A percentile compares a stretch with the other conserved stretches of the same genome.
These are phyloP conservation scores for Hirschfeldia incana DNA, from an alignment of 345 rosid genomes.

Conservation along the genomic window DNA sequence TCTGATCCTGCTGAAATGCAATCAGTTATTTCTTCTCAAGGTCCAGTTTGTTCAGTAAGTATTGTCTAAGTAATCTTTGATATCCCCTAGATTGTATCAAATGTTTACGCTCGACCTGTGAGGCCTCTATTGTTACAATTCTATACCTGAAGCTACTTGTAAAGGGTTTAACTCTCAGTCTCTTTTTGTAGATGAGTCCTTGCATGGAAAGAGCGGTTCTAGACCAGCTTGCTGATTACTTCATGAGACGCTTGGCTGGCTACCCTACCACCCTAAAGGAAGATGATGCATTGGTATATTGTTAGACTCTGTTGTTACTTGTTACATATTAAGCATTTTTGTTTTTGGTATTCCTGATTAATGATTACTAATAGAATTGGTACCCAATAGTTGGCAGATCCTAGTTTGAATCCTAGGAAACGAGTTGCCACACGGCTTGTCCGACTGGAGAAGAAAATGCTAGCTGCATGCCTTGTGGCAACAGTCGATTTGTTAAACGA, in stretches of 20 bases:
- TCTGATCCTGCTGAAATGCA: conserved; percentile 91
- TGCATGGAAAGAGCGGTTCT: conserved; percentile 93
- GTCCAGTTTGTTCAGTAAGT: conserved; percentile 92
- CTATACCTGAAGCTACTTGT: neutral
- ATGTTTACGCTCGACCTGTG: neutral
- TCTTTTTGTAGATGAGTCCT: conserved; percentile 68
- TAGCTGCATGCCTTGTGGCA: conserved; percentile 69
- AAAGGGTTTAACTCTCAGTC: conserved; percentile 14
- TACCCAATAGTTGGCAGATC: conserved; percentile 65
- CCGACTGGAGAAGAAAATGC: conserved; percentile 84
- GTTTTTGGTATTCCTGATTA: conserved; percentile 2
- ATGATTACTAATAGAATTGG: conserved; percentile 9
- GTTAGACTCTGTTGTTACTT: conserved; percentile 6
- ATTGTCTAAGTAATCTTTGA: conserved; percentile 6
- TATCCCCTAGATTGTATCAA: conserved; percentile 14
- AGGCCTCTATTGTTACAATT: conserved; percentile 4
- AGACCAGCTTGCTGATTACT: conserved; percentile 85
- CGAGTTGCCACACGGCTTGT: conserved; percentile 93
- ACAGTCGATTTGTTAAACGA: conserved; percentile 58
- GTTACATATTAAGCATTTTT: neutral
- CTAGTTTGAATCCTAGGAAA: conserved; percentile 69
- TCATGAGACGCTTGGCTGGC: conserved; percentile 63
- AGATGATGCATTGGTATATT: conserved; percentile 72
- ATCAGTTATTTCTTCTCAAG: conserved; percentile 90
- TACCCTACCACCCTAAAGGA: conserved; percentile 80